Evolutionary conservation across 352 stramenopile species (phyloP).

Genomic region (Pythium scleroteichum): DNA sequence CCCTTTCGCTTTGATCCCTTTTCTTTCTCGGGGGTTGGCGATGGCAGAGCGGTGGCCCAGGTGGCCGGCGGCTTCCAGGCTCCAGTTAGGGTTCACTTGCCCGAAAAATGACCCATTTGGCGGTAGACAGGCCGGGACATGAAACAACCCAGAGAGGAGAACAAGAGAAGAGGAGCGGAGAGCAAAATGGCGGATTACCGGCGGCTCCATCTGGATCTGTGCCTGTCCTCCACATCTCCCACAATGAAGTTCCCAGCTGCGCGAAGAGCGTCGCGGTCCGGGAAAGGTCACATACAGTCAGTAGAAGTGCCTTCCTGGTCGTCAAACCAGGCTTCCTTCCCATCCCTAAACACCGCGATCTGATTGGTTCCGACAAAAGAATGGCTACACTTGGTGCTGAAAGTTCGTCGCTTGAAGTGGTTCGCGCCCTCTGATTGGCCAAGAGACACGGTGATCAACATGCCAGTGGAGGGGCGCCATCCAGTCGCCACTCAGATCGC

Average conservation of each 20-base stretch:
- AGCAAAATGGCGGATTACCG: too few relatives aligned
- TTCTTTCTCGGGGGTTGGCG: constrained; percentile 3
- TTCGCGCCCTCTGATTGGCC: constrained; percentile 7
- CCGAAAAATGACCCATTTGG: constrained; percentile 10
- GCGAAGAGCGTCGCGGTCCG: constrained; percentile 7
- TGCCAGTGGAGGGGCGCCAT: neutral
- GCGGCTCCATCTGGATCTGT: too few relatives aligned
- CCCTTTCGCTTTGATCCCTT: neutral
- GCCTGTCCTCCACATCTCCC: too few relatives aligned
- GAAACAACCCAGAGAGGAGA: too few relatives aligned
- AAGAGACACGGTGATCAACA: neutral
- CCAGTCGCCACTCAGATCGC: neutral
- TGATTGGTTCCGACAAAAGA: constrained; percentile 16
- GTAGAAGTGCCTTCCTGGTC: constrained; percentile 19
- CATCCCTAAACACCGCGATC: too few relatives aligned
- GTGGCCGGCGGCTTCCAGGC: constrained; percentile 14
- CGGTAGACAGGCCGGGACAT: constrained; percentile 2
- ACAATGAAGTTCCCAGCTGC: constrained; percentile 8
- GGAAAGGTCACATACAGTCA: constrained; percentile 20
- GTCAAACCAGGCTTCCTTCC: neutral
- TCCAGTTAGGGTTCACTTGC: constrained; percentile 21
- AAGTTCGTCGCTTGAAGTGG: constrained; percentile 20
- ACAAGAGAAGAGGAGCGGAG: too few relatives aligned
- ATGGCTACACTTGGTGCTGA: constrained; percentile 24
- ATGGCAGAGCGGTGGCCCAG: constrained; percentile 1